Conservation (phyloP, 352 stramenopile genomes). For the Phytopythium montanum region DNA sequence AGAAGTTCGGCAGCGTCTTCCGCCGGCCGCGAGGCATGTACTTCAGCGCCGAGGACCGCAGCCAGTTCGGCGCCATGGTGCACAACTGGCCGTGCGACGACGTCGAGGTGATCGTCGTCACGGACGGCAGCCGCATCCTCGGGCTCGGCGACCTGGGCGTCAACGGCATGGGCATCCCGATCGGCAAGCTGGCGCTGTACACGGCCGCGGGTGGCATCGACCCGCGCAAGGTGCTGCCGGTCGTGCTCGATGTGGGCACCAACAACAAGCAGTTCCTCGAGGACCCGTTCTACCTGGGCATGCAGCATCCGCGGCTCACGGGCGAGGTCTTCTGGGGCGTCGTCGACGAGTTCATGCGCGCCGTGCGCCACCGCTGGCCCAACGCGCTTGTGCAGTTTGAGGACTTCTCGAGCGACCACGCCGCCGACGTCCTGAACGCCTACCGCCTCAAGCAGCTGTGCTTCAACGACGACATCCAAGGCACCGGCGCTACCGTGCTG, state of each 20-base stretch:
- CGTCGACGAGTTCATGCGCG: conserved; percentile 92
- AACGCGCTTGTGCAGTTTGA: conserved; percentile 96
- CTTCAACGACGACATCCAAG: conserved; percentile 99
- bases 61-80: conserved; percentile 88
- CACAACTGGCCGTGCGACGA: conserved; percentile 97
- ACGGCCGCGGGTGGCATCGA: conserved; percentile 93
- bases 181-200: conserved; percentile 96
- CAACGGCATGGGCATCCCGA: conserved; percentile 98
- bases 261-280: conserved; percentile 94
- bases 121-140: conserved; percentile 95
- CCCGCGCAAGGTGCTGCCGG: conserved; percentile 91
- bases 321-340: conserved; percentile 94
- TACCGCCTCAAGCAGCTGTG: conserved; percentile 94
- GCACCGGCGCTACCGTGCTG: conserved; percentile 94
- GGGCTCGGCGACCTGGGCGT: conserved; percentile 95
- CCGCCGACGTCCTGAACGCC: conserved; percentile 90
- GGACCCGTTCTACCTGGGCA: conserved; percentile 95
- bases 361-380: conserved; percentile 86
- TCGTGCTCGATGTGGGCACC: conserved; percentile 96
- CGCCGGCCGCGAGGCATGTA: conserved; percentile 93
- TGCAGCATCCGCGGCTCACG: conserved; percentile 87
- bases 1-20: conserved; percentile 92
- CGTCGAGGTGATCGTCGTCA: conserved; percentile 97
- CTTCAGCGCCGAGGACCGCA: conserved; percentile 91
- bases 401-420: conserved; percentile 92